A percentile compares a stretch with the other conserved stretches of the same genome.
These are phyloP conservation scores for Mycena indigotica DNA, from an alignment of 768 basidiomycete genomes.

Conservation along the genomic window DNA sequence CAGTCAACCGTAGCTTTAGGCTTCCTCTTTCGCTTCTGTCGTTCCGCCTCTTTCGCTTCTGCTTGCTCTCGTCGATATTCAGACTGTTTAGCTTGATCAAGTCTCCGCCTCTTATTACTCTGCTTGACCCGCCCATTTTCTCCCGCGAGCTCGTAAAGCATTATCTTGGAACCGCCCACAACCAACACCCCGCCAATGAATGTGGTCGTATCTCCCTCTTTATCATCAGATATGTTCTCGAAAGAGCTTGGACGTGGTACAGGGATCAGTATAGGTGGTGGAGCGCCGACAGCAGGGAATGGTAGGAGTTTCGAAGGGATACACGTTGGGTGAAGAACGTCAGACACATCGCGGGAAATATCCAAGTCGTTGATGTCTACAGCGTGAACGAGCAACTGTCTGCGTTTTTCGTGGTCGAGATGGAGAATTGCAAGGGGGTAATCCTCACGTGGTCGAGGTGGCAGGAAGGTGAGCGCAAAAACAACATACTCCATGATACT, in stretches of 20 bases:
- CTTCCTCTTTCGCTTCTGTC: slow-evolving; percentile 56
- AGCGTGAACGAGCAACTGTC: slow-evolving; percentile 67
- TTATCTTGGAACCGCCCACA: slow-evolving; percentile 65
- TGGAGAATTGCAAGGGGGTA: slow-evolving; percentile 68
- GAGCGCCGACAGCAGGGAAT: slow-evolving; percentile 35
- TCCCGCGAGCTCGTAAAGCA: slow-evolving; percentile 61
- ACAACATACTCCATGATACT: slow-evolving; percentile 38
- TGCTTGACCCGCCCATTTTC: slow-evolving; percentile 52
- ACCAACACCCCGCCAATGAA: slow-evolving; percentile 73
- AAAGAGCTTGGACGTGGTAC: slow-evolving; percentile 36
- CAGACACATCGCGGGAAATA: slow-evolving; percentile 49
- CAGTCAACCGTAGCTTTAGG: slow-evolving; percentile 61
- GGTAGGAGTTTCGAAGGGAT: slow-evolving; percentile 55
- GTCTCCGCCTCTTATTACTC: slow-evolving; percentile 54
- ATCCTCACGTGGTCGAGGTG: slow-evolving; percentile 37
- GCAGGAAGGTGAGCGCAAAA: slow-evolving; percentile 65
- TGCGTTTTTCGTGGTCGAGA: slow-evolving; percentile 58
- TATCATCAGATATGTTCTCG: slow-evolving; percentile 29
- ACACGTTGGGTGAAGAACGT: slow-evolving; percentile 51
- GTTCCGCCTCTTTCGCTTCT: slow-evolving; percentile 58
- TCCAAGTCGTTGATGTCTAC: slow-evolving; percentile 52
- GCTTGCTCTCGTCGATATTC: slow-evolving; percentile 46
- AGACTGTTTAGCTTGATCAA: slow-evolving; percentile 53
- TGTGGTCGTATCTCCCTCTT: slow-evolving; percentile 24
- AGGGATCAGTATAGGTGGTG: slow-evolving; percentile 43